Conservation (phyloP, 805 yeast species). For the Alloascoidea hylecoeti region DNA sequence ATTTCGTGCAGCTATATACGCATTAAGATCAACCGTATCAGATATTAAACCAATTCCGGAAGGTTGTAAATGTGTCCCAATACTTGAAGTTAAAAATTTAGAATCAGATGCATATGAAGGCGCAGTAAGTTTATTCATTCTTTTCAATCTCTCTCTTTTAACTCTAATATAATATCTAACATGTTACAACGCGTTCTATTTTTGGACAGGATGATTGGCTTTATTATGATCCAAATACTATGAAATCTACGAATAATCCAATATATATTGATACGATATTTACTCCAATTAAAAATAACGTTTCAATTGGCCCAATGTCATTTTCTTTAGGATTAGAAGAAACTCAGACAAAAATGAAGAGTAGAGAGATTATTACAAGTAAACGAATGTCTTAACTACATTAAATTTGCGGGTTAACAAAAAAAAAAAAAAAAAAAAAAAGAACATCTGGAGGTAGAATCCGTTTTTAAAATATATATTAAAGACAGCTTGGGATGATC, state of each 20-base stretch:
- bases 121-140: too few relatives aligned
- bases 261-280: background rate
- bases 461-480: too few relatives aligned
- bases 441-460: too few relatives aligned
- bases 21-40: too few relatives aligned
- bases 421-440: too few relatives aligned
- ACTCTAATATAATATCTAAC: too few relatives aligned
- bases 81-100: too few relatives aligned
- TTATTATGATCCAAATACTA: background rate
- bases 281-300: background rate
- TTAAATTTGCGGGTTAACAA: too few relatives aligned
- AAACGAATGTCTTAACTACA: background rate
- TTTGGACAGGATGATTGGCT: slow-evolving; percentile 1
- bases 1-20: slow-evolving; percentile 13
- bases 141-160: too few relatives aligned
- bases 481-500: too few relatives aligned
- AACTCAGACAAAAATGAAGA: slow-evolving; percentile 3
- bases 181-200: too few relatives aligned
- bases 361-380: slow-evolving; percentile 1
- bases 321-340: background rate
- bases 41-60: background rate
- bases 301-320: background rate
- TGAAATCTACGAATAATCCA: background rate
- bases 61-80: background rate
- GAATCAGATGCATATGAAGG: too few relatives aligned